Evolutionary conservation across 495 filamentous ascomycete species (phyloP).

Genomic region (Trichoderma erinaceum): DNA sequence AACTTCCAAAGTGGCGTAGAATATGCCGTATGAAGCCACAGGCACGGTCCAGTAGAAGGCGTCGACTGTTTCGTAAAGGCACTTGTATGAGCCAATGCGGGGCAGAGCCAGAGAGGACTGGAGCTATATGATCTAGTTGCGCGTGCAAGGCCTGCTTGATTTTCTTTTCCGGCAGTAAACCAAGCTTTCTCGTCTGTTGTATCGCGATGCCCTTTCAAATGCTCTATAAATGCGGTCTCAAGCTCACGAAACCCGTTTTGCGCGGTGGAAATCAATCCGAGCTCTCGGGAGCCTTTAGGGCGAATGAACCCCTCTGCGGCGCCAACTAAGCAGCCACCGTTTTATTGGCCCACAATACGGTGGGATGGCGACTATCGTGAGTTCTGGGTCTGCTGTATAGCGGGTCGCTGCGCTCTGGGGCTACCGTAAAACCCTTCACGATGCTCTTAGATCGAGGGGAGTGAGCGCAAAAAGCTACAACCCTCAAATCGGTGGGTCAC

Average conservation of each 20-base stretch:
- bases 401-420: neutral
- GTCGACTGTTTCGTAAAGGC: too few species aligned
- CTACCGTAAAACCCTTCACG: neutral
- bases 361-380: neutral
- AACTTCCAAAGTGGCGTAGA: too few species aligned
- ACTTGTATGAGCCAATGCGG: neutral
- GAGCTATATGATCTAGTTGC: too few species aligned
- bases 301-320: neutral
- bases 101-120: neutral
- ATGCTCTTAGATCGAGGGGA: neutral
- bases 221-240: neutral
- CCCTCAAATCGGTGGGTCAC: neutral
- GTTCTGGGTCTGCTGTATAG: neutral
- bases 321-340: constrained; percentile 2
- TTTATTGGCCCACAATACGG: neutral
- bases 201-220: neutral
- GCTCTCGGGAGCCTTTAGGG: constrained; percentile 14
- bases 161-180: too few species aligned
- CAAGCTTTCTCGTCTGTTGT: neutral
- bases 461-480: neutral
- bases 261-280: constrained; percentile 1
- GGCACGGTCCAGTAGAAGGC: too few species aligned
- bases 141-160: neutral
- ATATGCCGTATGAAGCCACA: too few species aligned
- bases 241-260: neutral